These are phyloP conservation scores for Moricandia arvensis DNA, from an alignment of 345 rosid genomes.

Conservation along the genomic window DNA sequence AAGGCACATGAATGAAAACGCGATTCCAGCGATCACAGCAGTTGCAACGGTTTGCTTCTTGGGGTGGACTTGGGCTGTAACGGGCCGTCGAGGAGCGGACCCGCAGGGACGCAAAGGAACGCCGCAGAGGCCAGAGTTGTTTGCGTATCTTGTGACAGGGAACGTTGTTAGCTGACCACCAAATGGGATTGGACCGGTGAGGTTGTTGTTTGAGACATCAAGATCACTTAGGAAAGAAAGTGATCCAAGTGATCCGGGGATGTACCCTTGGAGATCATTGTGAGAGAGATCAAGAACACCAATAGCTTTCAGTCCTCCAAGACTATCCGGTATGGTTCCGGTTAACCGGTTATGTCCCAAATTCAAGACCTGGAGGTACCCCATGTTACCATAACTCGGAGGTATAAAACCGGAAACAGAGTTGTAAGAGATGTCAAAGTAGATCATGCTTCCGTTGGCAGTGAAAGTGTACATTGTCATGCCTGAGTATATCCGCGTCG, in stretches of 20 bases:
- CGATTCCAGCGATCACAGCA: constrained; percentile 65
- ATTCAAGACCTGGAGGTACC: constrained; percentile 82
- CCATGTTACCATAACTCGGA: constrained; percentile 60
- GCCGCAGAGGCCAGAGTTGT: constrained; percentile 94
- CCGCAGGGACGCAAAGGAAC: constrained; percentile 72
- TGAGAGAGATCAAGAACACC: constrained; percentile 96
- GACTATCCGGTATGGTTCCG: constrained; percentile 72
- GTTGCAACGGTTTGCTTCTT: constrained; percentile 55
- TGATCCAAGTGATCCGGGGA: constrained; percentile 72
- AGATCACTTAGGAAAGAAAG: constrained; percentile 90
- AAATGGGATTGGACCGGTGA: constrained; percentile 78
- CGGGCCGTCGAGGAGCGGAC: constrained; percentile 38
- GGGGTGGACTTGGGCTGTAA: constrained; percentile 6
- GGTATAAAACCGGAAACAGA: constrained; percentile 68
- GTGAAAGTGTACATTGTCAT: constrained; percentile 70
- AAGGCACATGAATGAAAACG: constrained; percentile 63
- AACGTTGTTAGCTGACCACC: constrained; percentile 97
- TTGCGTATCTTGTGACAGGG: constrained; percentile 74
- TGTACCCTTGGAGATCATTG: constrained; percentile 65
- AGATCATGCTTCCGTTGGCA: constrained; percentile 83
- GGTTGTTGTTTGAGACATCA: constrained; percentile 90
- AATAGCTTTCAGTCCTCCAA: constrained; percentile 68
- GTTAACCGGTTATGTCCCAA: constrained; percentile 78
- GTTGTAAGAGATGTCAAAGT: constrained; percentile 87
- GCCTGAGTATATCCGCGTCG: constrained; percentile 83